Evolutionary conservation across 768 basidiomycete genomes (phyloP), one percentile per base, ranked within the genome.

Genomic region (Pholiota molesta): DNA sequence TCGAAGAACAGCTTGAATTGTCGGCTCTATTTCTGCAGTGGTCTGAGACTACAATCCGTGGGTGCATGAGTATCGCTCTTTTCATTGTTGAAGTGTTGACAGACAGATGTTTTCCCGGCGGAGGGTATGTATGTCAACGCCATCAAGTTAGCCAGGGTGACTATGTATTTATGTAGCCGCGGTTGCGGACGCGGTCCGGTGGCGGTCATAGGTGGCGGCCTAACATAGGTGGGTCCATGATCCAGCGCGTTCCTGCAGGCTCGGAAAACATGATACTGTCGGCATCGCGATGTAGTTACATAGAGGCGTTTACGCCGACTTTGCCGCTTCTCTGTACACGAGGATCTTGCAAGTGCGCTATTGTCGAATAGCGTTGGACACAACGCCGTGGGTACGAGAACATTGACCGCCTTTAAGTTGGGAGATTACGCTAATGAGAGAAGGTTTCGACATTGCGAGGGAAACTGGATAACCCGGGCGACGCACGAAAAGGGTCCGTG

Each of bases 381-480:
- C 63, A 54, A 52, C 56, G 56, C 61, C 60, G 65, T 61, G 65
- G 42, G 65, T 65, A 52, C 23, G 52, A 39, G 55, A 61, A 59
- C 59, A 60, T 16, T 52, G 40, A 49, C 40, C 26, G 37, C 35
- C 26, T 42, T 44, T 54, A 35, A 44, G 49, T 28, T 55, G 33
- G 54, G 21, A 40, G 44, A 54, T 60, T 65, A 65, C 61, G 65
- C 42, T 45, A 59, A 55, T 47, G 52, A 29, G 53, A 51, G 61
- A 51, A 39, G 47, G 44, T 29, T 57, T 59, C 60, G 61, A 64
- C 60, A 62, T 64, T 61, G 56, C 42, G 66, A 66, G 66, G 61
- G 59, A 62, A 65, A 59, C 45, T 19, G 29, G 57, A 62, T 39
- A 58, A 60, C 55, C 42, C 45, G 61, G 51, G 47, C 62, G 66